Percentiles rank a stretch among this genome's conserved stretches.
Evolutionary conservation across 805 yeast genomes (phyloP).

Genomic region (Kazachstania taianensis): DNA sequence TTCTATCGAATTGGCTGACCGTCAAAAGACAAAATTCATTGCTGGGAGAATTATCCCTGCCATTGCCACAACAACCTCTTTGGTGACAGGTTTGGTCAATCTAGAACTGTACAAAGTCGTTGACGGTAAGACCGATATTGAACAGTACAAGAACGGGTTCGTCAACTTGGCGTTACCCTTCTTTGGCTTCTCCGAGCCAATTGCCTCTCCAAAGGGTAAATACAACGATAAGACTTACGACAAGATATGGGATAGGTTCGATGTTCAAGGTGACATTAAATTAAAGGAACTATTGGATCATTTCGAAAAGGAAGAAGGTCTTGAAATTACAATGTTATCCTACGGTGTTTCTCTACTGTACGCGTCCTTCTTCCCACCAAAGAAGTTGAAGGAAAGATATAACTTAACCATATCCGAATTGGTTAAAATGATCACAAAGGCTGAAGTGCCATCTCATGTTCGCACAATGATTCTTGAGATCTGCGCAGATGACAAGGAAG

Average conservation of each 20-base stretch:
- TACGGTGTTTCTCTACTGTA: slow-evolving; percentile 82
- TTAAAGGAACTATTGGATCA: slow-evolving; percentile 61
- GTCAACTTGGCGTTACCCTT: slow-evolving; percentile 89
- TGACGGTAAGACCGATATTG: slow-evolving; percentile 63
- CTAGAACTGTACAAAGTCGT: slow-evolving; percentile 86
- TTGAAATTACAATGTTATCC: slow-evolving; percentile 84
- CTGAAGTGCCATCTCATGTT: slow-evolving; percentile 63
- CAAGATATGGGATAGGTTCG: slow-evolving; percentile 92
- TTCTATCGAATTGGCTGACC: slow-evolving; percentile 79
- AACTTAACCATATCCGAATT: slow-evolving; percentile 58
- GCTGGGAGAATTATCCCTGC: slow-evolving; percentile 99
- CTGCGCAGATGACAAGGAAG: slow-evolving; percentile 84
- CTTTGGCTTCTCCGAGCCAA: slow-evolving; percentile 94
- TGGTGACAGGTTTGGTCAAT: slow-evolving; percentile 91
- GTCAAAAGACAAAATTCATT: slow-evolving; percentile 84
- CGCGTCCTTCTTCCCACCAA: slow-evolving; percentile 89
- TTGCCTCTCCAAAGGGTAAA: slow-evolving; percentile 71
- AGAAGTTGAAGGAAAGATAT: slow-evolving; percentile 73
- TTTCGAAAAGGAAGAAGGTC: slow-evolving; percentile 73
- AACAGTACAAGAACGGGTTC: slow-evolving; percentile 86
- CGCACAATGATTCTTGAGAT: slow-evolving; percentile 78
- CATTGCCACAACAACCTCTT: slow-evolving; percentile 97
- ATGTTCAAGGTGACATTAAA: slow-evolving; percentile 65
- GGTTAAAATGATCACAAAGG: slow-evolving; percentile 77
- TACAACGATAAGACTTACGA: slow-evolving; percentile 75